A percentile compares a stretch with the other conserved stretches of the same genome.
Conservation (phyloP, 192 early-diverging fungal species). For the Coemansia sp. region DNA sequence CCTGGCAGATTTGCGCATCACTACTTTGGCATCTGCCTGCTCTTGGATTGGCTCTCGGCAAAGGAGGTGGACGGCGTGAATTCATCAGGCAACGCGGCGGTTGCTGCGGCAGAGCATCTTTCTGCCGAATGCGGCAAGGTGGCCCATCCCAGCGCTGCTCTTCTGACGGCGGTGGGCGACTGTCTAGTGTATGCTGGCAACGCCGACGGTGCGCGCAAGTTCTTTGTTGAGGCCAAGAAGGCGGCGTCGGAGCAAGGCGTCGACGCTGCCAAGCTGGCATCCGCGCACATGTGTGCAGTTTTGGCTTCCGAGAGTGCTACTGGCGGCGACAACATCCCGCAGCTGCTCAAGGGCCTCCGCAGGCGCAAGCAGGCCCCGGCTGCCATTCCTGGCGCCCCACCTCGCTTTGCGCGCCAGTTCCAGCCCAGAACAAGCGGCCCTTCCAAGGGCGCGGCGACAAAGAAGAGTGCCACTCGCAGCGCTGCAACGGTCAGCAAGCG, state of each 20-base stretch:
- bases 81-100: not conserved
- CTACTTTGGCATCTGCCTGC: slow-evolving; percentile 36
- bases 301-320: slow-evolving; percentile 6
- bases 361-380: slow-evolving; percentile 5
- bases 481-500: not conserved
- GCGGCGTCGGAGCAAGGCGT: not conserved
- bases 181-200: slow-evolving; percentile 33
- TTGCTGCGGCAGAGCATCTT: slow-evolving; percentile 21
- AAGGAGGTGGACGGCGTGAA: not conserved
- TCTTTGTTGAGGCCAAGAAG: slow-evolving; percentile 12
- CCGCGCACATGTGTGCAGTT: slow-evolving; percentile 14
- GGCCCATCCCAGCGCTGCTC: not conserved
- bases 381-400: slow-evolving; percentile 20
- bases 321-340: not conserved
- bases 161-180: slow-evolving; percentile 29
- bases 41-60: slow-evolving; percentile 15
- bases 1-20: slow-evolving; percentile 23
- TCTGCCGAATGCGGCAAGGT: slow-evolving; percentile 2
- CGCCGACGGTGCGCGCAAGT: slow-evolving; percentile 5
- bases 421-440: slow-evolving; percentile 8
- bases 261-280: not conserved
- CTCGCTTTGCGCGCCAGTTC: slow-evolving; percentile 25
- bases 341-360: slow-evolving; percentile 23
- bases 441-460: not conserved
- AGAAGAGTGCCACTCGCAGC: not conserved